Base-by-base conservation (phyloP, 495 filamentous ascomycete species). In the Penicillium chermesinum region DNA sequence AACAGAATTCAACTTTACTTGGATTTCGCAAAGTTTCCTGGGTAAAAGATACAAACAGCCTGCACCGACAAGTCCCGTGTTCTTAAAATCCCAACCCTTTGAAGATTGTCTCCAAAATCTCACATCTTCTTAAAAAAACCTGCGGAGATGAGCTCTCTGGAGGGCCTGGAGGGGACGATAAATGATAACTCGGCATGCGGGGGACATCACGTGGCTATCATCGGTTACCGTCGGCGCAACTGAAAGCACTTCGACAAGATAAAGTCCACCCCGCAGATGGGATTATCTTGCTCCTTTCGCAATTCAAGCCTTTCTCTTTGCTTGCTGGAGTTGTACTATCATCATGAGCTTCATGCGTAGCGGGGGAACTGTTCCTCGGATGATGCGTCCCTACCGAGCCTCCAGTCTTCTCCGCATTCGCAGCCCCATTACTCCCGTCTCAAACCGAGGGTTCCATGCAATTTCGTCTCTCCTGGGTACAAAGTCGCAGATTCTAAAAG, bases 401-500 rank as follows among this genome's bases (percentile, higher is more conserved):
- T 61, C 49, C 45, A 59, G 52, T 54, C 46, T 54, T 49, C 53
- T 67, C 50, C 62, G 62, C 57, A 63, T 57, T 53, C 53, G 40
- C 32, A 58, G 50, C 44, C 53, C 58, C 44, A 36, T 61, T 36
- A 27, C 51, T 37, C 54, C 55, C 21, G 36, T 58, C 21, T 20
- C 58, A 51, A 69, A 55, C 59, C 66, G 67, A 22, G 63, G 39
- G 15, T 90, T 96, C 58, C 84, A 88, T 55, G 70, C 73, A 13
- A 75, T 82, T 20, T 58, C 75, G 40, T 67, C 68, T 48, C 61
- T 81, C 16, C 75, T 74, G 50, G 80, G 76, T 2, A 77, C 95
- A 17, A 89, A 88, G 65, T 91, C 94, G 14, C 95, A 96, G 59
- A 65, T 95, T 33, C 72, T 99, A 32, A 91, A 93, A 54, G 94